phyloP scores from a whole-genome alignment of 2,329 filamentous ascomycete genomes.

The Fusarium subtropicale region DNA sequence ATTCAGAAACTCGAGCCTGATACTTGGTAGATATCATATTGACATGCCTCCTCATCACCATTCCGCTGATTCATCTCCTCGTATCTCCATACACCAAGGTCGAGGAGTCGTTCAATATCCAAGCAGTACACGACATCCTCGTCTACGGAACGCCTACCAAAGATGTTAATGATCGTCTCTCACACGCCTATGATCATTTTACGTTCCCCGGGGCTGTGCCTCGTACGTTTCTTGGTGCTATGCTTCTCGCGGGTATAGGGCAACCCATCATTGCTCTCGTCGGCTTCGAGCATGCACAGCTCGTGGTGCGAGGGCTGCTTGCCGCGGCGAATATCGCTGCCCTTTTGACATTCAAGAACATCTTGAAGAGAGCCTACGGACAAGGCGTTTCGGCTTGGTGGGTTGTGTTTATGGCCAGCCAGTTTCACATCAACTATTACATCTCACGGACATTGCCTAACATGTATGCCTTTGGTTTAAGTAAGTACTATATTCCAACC shows the following conservation, averaged over 20 bases:
- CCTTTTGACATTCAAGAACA: constrained; percentile 73
- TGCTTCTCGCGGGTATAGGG: constrained; percentile 78
- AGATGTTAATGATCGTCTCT: constrained; percentile 66
- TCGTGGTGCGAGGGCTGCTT: constrained; percentile 79
- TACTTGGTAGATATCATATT: constrained; percentile 41
- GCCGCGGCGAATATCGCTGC: constrained; percentile 79
- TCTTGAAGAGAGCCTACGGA: constrained; percentile 76
- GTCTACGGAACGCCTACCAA: constrained; percentile 78
- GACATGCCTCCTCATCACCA: constrained; percentile 57
- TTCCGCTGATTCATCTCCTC: constrained; percentile 76
- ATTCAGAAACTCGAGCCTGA: neutral
- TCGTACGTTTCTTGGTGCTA: constrained; percentile 86
- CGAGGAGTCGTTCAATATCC: constrained; percentile 98
- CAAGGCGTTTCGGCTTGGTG: constrained; percentile 80
- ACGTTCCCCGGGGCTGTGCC: constrained; percentile 92
- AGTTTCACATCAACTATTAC: constrained; percentile 96
- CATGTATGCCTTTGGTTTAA: constrained; percentile 92
- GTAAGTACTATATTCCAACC: constrained; percentile 61
- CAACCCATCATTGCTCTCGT: constrained; percentile 72
- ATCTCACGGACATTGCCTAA: constrained; percentile 92
- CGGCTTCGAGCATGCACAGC: constrained; percentile 66
- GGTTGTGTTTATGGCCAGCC: constrained; percentile 78
- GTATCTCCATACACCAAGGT: constrained; percentile 94
- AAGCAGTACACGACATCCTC: constrained; percentile 91
- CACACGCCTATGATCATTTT: constrained; percentile 84